These are phyloP conservation scores for Colletotrichum abscissum DNA, from an alignment of 2,329 filamentous ascomycete species.

Conservation along the genomic window DNA sequence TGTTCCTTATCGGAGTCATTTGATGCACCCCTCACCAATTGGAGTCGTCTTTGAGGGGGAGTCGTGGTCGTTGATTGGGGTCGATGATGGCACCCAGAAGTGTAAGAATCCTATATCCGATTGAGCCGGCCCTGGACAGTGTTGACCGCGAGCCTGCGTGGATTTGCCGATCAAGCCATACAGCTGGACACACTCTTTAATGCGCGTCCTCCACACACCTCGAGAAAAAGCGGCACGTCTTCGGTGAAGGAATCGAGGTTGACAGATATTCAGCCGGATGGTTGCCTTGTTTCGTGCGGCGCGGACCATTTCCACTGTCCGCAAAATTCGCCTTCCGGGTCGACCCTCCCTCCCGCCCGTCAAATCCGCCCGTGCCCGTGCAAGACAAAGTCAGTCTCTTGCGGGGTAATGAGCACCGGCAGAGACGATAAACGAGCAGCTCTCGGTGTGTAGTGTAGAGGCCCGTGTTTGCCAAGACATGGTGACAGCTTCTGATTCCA, in stretches of 20 bases:
- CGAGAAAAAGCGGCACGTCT: conserved; percentile 13
- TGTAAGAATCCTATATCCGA: conserved; percentile 4
- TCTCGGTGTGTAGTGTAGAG: not conserved
- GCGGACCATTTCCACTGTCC: conserved; percentile 10
- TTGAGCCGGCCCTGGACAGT: conserved; percentile 9
- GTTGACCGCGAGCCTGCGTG: conserved; percentile 1
- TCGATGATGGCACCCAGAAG: conserved; percentile 2
- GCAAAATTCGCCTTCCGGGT: conserved; percentile 11
- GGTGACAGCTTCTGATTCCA: not conserved
- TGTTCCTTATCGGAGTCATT: conserved; percentile 10
- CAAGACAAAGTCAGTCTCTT: not conserved
- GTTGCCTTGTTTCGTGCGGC: conserved; percentile 17
- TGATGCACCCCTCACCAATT: not conserved
- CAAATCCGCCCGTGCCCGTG: conserved; percentile 1
- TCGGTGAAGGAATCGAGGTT: conserved; percentile 14
- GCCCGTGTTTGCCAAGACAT: too few species aligned
- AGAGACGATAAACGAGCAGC: not conserved
- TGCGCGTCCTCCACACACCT: conserved; percentile 2
- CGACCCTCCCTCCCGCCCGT: conserved; percentile 21
- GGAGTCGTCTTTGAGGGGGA: not conserved
- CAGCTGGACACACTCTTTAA: conserved; percentile 1
- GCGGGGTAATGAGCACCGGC: not conserved
- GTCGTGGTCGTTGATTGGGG: not conserved
- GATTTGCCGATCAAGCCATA: conserved; percentile 19
- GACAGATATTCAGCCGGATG: not conserved